Evolutionary conservation across 2,329 filamentous ascomycete species (phyloP), one percentile per base, ranked within the genome.

Genomic region (Coniochaeta pulveracea): DNA sequence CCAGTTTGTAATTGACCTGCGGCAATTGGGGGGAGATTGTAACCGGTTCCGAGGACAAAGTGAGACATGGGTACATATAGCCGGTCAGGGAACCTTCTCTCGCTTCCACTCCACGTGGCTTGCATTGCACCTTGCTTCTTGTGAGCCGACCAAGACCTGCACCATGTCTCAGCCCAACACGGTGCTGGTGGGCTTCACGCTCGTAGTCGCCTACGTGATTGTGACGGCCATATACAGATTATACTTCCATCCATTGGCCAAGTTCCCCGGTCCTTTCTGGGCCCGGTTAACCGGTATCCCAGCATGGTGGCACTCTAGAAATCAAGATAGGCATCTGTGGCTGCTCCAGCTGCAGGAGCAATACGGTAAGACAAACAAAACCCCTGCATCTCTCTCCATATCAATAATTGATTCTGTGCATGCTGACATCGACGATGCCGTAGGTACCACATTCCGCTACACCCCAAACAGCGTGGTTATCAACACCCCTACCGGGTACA

Each of bases 361-460:
- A 32, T 64, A 60, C 2, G 58, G 60, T 3, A 4, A 55, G 49
- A 2, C 35, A 15, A 10, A 57, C 26, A 31, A 56, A 40, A 4
- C 52, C 29, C 42, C 34, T 5, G 32, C 19, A 2, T 47, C 41
- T 40, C 58, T 46, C n/a, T 43, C 23, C 3, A 62, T 10, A 25
- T 29, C 4, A 40, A 42, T 26, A 21, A 34, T 19, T 36, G 28
- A 16, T 31, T 37, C 17, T 34, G 37, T 40, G 25, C 10, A 10
- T 10, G 14, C 25, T 15, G 25, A 27, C 12, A 22, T 17, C n/a
- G n/a, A n/a, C n/a, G 15, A 6, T 10, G 11, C 24, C 5, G 10
- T 14, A 27, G 25, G 25, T 14, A 12, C 25, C 25, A 12, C 10
- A 34, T 27, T 27, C 25, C 14, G 14, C 10, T 27, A 27, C 25